A percentile compares a stretch with the other conserved stretches of the same genome.
These are phyloP conservation scores for Pueraria montana DNA, from an alignment of 306 rosid species.

Conservation along the genomic window DNA sequence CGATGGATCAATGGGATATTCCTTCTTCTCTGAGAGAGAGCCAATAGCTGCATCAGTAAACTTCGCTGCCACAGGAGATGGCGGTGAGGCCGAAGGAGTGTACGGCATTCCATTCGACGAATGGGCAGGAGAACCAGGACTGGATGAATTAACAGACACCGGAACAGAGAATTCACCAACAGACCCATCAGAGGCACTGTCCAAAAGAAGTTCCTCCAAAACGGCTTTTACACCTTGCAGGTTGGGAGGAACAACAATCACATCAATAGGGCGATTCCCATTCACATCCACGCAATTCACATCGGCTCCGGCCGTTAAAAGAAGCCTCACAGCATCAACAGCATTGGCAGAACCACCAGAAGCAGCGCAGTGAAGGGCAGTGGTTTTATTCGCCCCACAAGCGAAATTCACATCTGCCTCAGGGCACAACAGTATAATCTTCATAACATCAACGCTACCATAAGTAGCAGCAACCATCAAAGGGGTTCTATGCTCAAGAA, in stretches of 20 bases:
- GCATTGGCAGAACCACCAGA: constrained; percentile 78
- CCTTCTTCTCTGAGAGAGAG: constrained; percentile 71
- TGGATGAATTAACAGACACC: constrained; percentile 54
- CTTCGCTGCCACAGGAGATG: constrained; percentile 61
- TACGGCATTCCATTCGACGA: constrained; percentile 59
- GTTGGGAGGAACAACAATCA: constrained; percentile 70
- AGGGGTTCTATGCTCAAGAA: constrained; percentile 75
- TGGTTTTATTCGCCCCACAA: constrained; percentile 69
- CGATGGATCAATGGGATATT: constrained; percentile 86
- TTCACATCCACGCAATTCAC: constrained; percentile 58
- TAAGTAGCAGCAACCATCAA: constrained; percentile 92
- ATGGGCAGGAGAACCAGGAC: constrained; percentile 58
- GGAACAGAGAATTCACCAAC: constrained; percentile 53
- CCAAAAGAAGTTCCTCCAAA: constrained; percentile 68
- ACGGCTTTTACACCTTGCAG: constrained; percentile 49
- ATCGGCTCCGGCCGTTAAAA: constrained; percentile 77
- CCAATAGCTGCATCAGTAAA: constrained; percentile 55
- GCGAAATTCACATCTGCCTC: constrained; percentile 73
- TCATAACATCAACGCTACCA: constrained; percentile 76
- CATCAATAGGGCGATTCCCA: constrained; percentile 79
- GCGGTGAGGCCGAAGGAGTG: constrained; percentile 61
- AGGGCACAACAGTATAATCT: constrained; percentile 60
- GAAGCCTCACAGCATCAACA: constrained; percentile 67
- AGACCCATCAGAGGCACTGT: constrained; percentile 54
- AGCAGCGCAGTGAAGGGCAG: constrained; percentile 95